Percentiles rank a stretch among this genome's conserved stretches.
Conservation (phyloP, 1,139 yeast genomes). For the Hemisphaericaspora subhashii region DNA sequence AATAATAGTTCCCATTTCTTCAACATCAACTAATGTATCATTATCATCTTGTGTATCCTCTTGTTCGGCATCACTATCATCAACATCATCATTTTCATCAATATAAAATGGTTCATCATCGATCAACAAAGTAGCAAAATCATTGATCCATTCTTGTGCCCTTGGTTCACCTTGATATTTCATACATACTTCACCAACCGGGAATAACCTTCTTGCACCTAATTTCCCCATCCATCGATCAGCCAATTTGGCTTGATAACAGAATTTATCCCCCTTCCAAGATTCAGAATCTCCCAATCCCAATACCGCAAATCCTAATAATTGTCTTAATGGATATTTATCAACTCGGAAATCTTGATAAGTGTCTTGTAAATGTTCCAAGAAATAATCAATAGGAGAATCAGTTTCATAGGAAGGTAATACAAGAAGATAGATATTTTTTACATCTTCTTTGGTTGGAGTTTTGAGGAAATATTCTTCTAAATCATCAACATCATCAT, state of each 20-base stretch:
- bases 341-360: constrained; percentile 84
- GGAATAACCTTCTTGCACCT: constrained; percentile 83
- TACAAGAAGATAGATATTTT: constrained; percentile 67
- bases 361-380: constrained; percentile 79
- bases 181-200: constrained; percentile 83
- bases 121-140: constrained; percentile 55
- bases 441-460: constrained; percentile 38
- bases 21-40: constrained; percentile 69
- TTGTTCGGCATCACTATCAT: constrained; percentile 42
- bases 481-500: constrained; percentile 80
- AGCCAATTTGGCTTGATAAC: constrained; percentile 79
- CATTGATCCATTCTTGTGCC: constrained; percentile 65
- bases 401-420: constrained; percentile 92
- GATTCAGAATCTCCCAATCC: constrained; percentile 89
- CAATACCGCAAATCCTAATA: constrained; percentile 80
- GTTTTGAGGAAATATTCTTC: constrained; percentile 78
- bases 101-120: constrained; percentile 68
- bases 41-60: constrained; percentile 45
- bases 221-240: constrained; percentile 78
- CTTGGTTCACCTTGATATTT: constrained; percentile 65
- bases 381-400: constrained; percentile 85
- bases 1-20: constrained; percentile 75
- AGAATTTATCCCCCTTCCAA: constrained; percentile 75
- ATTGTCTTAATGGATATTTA: constrained; percentile 65
- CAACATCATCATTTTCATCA: constrained; percentile 33